These are phyloP conservation scores for Prinsepia uniflora DNA, from an alignment of 306 rosid species.

Conservation along the genomic window DNA sequence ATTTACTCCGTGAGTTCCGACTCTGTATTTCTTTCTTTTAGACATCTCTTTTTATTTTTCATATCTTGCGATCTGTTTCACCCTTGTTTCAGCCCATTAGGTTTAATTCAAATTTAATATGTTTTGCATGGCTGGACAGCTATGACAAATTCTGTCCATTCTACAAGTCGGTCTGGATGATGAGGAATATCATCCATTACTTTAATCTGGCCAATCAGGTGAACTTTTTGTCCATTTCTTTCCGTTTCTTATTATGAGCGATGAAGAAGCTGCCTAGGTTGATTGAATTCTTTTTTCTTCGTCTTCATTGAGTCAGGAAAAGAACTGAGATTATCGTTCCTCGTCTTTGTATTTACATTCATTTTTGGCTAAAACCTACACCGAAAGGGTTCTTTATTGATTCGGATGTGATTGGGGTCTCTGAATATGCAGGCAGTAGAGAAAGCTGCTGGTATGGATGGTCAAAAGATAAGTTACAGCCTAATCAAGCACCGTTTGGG, in stretches of 20 bases:
- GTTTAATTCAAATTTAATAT: conserved; percentile 10
- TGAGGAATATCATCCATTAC: conserved; percentile 99
- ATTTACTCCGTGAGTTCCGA: conserved; percentile 77
- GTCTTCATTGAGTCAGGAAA: neutral
- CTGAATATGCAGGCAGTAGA: conserved; percentile 80
- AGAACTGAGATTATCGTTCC: neutral
- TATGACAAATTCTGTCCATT: conserved; percentile 98
- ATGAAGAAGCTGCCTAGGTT: neutral
- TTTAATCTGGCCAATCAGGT: conserved; percentile 98
- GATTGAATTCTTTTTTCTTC: neutral
- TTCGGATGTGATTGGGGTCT: neutral
- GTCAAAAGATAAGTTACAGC: conserved; percentile 81
- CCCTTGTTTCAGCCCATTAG: neutral
- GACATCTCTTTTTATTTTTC: neutral
- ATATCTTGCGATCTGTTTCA: neutral
- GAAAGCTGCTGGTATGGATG: conserved; percentile 96
- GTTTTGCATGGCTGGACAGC: conserved; percentile 40
- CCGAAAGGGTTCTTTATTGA: conserved; percentile 1
- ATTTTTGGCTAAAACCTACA: neutral
- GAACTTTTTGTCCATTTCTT: conserved; percentile 2
- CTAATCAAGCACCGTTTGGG: conserved; percentile 93
- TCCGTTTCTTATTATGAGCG: neutral
- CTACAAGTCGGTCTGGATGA: conserved; percentile 99
- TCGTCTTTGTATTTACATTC: neutral
- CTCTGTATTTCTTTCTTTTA: conserved; percentile 7